These are phyloP conservation scores for Letharia lupina DNA, from an alignment of 495 filamentous ascomycete genomes.

Conservation along the genomic window DNA sequence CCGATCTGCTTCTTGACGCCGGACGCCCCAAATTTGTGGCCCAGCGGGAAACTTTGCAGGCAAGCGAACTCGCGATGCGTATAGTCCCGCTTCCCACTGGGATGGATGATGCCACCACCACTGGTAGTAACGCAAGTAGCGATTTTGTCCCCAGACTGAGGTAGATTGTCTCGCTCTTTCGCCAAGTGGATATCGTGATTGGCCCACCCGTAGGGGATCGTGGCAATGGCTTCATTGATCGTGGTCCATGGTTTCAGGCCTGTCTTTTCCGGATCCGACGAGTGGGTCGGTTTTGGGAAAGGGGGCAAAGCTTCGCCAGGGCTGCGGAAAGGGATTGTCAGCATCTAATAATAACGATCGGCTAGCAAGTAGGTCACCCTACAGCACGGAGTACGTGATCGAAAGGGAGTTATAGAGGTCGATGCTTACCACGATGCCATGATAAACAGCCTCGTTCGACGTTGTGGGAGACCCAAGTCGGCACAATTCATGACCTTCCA, in stretches of 20 bases:
- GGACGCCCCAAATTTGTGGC: conserved; percentile 47
- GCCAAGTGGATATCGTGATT: conserved; percentile 43
- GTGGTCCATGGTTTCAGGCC: conserved; percentile 33
- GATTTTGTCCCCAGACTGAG: conserved; percentile 42
- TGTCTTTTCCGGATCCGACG: conserved; percentile 28
- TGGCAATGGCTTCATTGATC: conserved; percentile 40
- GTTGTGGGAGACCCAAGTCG: conserved; percentile 55
- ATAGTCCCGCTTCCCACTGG: conserved; percentile 54
- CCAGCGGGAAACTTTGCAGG: conserved; percentile 64
- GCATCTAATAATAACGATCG: conserved; percentile 5
- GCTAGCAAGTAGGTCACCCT: neutral
- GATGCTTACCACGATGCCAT: conserved; percentile 63
- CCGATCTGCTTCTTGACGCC: conserved; percentile 65
- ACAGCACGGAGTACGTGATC: neutral
- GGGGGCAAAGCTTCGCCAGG: conserved; percentile 66
- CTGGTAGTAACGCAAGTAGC: conserved; percentile 59
- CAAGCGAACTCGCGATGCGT: conserved; percentile 66
- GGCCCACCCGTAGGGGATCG: conserved; percentile 34
- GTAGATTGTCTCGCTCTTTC: conserved; percentile 15
- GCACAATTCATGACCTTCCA: conserved; percentile 46
- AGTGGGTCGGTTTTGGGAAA: conserved; percentile 62
- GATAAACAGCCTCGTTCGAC: conserved; percentile 58
- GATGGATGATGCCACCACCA: conserved; percentile 65
- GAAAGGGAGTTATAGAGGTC: neutral
- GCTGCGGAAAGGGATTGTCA: conserved; percentile 32